Percentiles rank a stretch among this genome's conserved stretches.
These are phyloP conservation scores for Sarcodon aspratus DNA, from an alignment of 768 basidiomycete genomes.

Conservation along the genomic window DNA sequence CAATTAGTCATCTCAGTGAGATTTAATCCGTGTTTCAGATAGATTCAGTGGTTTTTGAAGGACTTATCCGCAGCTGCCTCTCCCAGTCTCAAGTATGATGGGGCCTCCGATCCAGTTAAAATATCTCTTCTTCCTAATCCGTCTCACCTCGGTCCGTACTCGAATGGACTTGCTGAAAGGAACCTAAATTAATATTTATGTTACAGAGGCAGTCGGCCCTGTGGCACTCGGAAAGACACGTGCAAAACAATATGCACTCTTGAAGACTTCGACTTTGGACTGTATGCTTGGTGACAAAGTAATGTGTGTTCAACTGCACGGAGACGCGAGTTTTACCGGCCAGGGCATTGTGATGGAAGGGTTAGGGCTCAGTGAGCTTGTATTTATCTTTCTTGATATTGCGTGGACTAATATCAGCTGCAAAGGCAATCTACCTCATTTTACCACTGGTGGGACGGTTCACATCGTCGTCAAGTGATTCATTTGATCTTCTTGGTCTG, in stretches of 20 bases:
- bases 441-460: slow-evolving; percentile 81
- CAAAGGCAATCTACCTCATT: slow-evolving; percentile 79
- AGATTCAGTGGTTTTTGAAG: background rate
- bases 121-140: slow-evolving; percentile 76
- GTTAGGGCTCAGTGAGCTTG: slow-evolving; percentile 61
- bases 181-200: background rate
- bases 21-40: slow-evolving; percentile 2
- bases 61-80: slow-evolving; percentile 38
- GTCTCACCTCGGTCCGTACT: slow-evolving; percentile 51
- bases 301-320: slow-evolving; percentile 85
- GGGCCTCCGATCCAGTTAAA: slow-evolving; percentile 39
- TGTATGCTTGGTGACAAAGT: slow-evolving; percentile 52
- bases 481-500: background rate
- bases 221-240: slow-evolving; percentile 85
- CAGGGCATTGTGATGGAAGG: slow-evolving; percentile 88
- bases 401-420: background rate
- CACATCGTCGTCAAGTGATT: slow-evolving; percentile 87
- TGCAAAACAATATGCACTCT: slow-evolving; percentile 77
- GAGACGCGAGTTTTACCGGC: slow-evolving; percentile 85
- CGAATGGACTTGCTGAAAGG: background rate
- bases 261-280: slow-evolving; percentile 42
- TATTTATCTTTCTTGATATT: background rate
- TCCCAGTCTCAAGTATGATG: slow-evolving; percentile 46
- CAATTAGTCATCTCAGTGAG: slow-evolving; percentile 74
- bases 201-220: slow-evolving; percentile 73